Conservation (phyloP, 768 basidiomycete species). For the Hemileccinum impolitum region DNA sequence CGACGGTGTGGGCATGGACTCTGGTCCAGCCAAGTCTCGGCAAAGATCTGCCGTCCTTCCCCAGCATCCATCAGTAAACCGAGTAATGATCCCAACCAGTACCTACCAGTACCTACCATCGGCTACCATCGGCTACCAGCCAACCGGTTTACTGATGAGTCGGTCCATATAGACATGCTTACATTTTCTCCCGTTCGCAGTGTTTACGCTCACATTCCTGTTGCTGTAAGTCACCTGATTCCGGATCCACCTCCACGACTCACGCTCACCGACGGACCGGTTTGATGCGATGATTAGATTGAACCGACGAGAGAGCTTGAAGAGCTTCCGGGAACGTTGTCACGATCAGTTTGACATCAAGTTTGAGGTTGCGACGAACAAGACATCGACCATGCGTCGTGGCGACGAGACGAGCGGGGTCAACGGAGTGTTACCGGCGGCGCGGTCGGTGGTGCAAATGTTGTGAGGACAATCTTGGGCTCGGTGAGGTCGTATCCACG, state of each 20-base stretch:
- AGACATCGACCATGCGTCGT: not conserved
- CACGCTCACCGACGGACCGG: not conserved
- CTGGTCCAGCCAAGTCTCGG: slow-evolving; percentile 15
- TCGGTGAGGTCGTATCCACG: not conserved
- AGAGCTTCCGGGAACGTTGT: too few species aligned
- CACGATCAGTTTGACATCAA: not conserved
- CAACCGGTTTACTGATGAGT: too few species aligned
- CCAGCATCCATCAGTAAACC: too few species aligned
- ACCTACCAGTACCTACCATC: too few species aligned
- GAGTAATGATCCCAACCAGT: too few species aligned
- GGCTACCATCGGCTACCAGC: too few species aligned
- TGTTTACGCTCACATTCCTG: slow-evolving; percentile 17
- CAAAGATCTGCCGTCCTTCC: not conserved
- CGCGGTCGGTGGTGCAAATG: not conserved
- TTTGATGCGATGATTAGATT: slow-evolving; percentile 1
- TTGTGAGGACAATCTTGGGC: not conserved
- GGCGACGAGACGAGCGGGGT: not conserved
- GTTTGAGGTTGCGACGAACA: not conserved
- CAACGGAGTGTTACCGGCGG: not conserved
- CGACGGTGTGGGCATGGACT: slow-evolving; percentile 1
- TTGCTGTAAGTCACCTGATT: slow-evolving; percentile 6
- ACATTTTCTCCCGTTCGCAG: not conserved
- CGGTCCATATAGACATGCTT: not conserved
- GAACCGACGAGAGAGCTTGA: slow-evolving; percentile 11
- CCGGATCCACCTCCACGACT: too few species aligned